Evolutionary conservation across 208 protist genomes (phyloP), one percentile per base, ranked within the genome.

Genomic region (Acanthamoeba rhysodes): DNA sequence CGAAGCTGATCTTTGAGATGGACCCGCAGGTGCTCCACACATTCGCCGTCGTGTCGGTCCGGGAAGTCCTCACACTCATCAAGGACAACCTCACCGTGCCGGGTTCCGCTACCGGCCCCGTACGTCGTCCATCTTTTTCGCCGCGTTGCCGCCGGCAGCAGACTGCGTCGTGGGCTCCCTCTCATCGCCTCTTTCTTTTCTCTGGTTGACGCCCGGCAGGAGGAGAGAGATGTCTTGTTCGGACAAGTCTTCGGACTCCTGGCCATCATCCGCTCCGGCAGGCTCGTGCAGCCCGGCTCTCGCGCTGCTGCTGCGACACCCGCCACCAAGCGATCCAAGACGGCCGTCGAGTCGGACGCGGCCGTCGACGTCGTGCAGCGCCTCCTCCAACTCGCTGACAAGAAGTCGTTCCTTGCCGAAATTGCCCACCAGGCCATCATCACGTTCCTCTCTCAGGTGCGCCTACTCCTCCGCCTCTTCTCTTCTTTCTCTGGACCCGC

Each of bases 371-470:
- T 95, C 29, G 70, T 87, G 34, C 18, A 70, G 53, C 50, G 34
- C 12, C 92, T 95, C 27, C 50, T 70, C 32, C 72, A 95, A 53
- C 10, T 95, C 55, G 50, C 92, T 4, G 27, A 12, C 27, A 95
- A 95, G 62, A 95, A 95, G 92, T 95, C 92, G 16, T 95, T 88
- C 92, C 20, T 95, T 34, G 34, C 57, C 41, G 74, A 95, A 24
- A 20, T 95, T 22, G 68, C 72, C 53, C 50, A 95, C 57, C 74
- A 87, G 45, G 41, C 92, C 37, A 68, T 95, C 53, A 87, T 82
- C 45, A 32, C 32, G 14, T 50, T 95, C 74, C 76, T 95, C 22
- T 59, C 50, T 82, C 92, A 95, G 92, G 68, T 95, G 57, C 5
- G 29, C 7, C 20, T 14, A 24, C 27, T 41, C 22, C n/a, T 24